Evolutionary conservation across 495 filamentous ascomycete species (phyloP).

Genomic region (Opeltia flavorubescens): DNA sequence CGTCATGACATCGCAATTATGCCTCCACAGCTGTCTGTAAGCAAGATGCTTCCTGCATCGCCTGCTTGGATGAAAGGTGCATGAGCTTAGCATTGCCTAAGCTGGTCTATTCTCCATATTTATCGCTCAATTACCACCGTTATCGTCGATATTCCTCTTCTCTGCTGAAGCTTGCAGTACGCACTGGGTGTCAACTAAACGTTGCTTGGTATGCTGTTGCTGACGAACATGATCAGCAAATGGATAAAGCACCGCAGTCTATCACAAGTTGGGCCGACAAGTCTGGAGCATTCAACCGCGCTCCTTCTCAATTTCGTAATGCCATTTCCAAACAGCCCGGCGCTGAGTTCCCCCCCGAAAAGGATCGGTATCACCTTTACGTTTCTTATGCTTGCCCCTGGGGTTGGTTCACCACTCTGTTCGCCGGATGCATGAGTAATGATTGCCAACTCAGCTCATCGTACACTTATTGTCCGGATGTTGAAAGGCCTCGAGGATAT

Average conservation of each 20-base stretch:
- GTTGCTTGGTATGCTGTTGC: no score
- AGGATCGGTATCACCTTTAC: slow-evolving; percentile 56
- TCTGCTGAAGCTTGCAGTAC: no score
- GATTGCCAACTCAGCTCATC: slow-evolving; percentile 33
- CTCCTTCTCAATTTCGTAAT: slow-evolving; percentile 53
- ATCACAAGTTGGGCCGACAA: slow-evolving; percentile 79
- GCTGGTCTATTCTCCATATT: no score
- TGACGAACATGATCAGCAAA: not conserved
- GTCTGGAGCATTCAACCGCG: slow-evolving; percentile 81
- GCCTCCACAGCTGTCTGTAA: no score
- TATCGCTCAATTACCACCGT: no score
- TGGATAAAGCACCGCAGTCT: not conserved
- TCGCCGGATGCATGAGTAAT: not conserved
- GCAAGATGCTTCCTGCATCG: no score
- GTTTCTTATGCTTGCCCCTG: slow-evolving; percentile 63
- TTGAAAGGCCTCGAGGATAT: slow-evolving; percentile 56
- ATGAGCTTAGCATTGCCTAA: no score
- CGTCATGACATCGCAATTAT: no score
- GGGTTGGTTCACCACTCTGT: slow-evolving; percentile 28
- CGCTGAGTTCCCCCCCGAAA: slow-evolving; percentile 52
- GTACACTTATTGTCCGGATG: slow-evolving; percentile 50
- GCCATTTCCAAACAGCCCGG: slow-evolving; percentile 51
- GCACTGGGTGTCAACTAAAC: no score
- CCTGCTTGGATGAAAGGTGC: no score
- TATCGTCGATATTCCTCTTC: no score